Conservation (phyloP, 306 rosid genomes). For the Gillenia trifoliata region DNA sequence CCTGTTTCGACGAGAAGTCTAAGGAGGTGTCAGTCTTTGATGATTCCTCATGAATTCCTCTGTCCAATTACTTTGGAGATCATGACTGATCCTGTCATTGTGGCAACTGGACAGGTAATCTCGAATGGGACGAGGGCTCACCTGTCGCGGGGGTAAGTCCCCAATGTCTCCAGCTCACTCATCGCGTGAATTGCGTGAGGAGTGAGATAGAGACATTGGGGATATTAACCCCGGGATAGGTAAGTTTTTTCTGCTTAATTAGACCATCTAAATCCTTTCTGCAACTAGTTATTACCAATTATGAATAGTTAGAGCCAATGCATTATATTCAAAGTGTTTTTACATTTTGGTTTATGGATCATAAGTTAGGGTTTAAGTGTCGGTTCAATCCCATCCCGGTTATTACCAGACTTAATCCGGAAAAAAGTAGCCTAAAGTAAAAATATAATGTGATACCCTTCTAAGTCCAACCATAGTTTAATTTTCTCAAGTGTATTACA, state of each 20-base stretch:
- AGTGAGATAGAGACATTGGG: too few relatives aligned
- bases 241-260: not conserved
- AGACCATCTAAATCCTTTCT: not conserved
- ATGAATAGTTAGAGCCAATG: not conserved
- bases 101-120: slow-evolving; percentile 85
- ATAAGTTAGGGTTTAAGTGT: not conserved
- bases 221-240: too few relatives aligned
- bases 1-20: slow-evolving; percentile 42
- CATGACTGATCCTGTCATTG: slow-evolving; percentile 87
- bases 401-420: not conserved
- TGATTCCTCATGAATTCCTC: slow-evolving; percentile 85
- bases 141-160: too few relatives aligned
- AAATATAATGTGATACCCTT: not conserved
- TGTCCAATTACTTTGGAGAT: slow-evolving; percentile 85
- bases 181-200: too few relatives aligned
- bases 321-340: too few relatives aligned
- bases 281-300: not conserved
- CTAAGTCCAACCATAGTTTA: not conserved
- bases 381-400: not conserved
- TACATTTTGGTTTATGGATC: not conserved
- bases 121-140: not conserved
- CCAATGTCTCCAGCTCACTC: too few relatives aligned
- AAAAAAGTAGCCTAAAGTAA: not conserved
- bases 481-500: slow-evolving; percentile 6
- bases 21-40: slow-evolving; percentile 41